Conservation (phyloP, 495 filamentous ascomycete genomes). For the Lasiosphaeria ovina region DNA sequence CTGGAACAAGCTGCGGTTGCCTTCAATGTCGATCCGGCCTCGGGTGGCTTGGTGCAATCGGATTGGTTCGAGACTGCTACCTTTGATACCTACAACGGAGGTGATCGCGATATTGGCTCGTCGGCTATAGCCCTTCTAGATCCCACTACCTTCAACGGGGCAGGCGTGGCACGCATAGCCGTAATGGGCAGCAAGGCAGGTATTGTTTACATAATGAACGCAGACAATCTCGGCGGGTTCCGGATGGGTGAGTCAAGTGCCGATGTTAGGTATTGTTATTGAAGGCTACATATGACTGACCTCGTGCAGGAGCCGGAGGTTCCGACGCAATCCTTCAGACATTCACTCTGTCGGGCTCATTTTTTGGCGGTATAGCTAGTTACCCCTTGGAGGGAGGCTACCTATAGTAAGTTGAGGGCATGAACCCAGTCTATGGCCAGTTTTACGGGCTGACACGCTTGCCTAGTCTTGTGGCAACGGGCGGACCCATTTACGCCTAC, state of each 20-base stretch:
- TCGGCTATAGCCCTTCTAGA: slow-evolving; percentile 39
- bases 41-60: slow-evolving; percentile 35
- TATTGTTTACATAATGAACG: slow-evolving; percentile 36
- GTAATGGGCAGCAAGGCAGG: slow-evolving; percentile 38
- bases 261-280: background rate
- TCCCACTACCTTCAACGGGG: slow-evolving; percentile 36
- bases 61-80: slow-evolving; percentile 47
- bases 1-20: slow-evolving; percentile 45
- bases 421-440: too few relatives aligned
- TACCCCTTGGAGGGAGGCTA: slow-evolving; percentile 47
- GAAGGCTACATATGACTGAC: background rate
- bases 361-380: slow-evolving; percentile 40
- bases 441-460: background rate
- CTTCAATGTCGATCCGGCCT: slow-evolving; percentile 36
- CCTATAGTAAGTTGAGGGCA: slow-evolving; percentile 21
- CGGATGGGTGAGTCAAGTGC: slow-evolving; percentile 28
- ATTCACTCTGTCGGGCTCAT: slow-evolving; percentile 28
- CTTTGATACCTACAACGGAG: slow-evolving; percentile 40
- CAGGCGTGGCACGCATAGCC: slow-evolving; percentile 34
- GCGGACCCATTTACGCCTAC: slow-evolving; percentile 35
- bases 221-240: slow-evolving; percentile 40
- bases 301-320: slow-evolving; percentile 8
- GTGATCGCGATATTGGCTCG: slow-evolving; percentile 48
- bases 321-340: slow-evolving; percentile 31
- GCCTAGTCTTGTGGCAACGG: slow-evolving; percentile 18